These are phyloP conservation scores for Pulveroboletus sp. DNA, from an alignment of 768 basidiomycete species.

Conservation along the genomic window DNA sequence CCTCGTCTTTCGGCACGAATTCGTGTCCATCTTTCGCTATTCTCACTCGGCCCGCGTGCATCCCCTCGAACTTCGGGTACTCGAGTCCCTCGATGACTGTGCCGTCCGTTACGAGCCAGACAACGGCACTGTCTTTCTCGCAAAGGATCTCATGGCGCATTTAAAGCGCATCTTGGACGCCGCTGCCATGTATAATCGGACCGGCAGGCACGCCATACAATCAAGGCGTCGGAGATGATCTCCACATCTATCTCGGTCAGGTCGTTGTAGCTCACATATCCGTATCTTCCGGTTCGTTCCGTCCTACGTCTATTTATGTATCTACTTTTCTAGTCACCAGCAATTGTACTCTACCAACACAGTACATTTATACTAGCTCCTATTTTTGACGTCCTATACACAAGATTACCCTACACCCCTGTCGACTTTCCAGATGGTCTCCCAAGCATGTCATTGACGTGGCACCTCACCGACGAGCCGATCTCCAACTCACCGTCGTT, in stretches of 20 bases:
- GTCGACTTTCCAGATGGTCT: no score
- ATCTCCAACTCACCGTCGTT: background rate
- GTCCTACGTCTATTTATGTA: conserved; percentile 2
- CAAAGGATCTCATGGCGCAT: conserved; percentile 37
- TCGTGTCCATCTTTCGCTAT: conserved; percentile 60
- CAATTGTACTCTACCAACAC: conserved; percentile 20
- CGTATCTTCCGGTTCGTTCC: no score
- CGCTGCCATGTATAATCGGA: conserved; percentile 11
- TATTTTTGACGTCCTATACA: background rate
- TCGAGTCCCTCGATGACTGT: conserved; percentile 47
- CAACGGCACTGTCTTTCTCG: conserved; percentile 54
- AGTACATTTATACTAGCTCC: background rate
- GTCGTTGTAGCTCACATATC: no score
- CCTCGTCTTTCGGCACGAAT: conserved; percentile 44
- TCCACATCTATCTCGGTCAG: background rate
- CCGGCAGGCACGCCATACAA: conserved; percentile 2
- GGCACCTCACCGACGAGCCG: conserved; percentile 7
- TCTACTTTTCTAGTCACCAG: background rate
- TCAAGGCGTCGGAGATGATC: conserved; percentile 2
- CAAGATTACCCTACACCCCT: background rate
- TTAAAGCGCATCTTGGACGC: conserved; percentile 29
- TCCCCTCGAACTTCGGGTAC: conserved; percentile 39
- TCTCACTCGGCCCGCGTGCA: conserved; percentile 41
- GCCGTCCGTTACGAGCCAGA: conserved; percentile 54
- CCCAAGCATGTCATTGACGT: background rate